Base-by-base conservation (phyloP, 495 filamentous ascomycete species). In the Podospora pseudoanserina region DNA sequence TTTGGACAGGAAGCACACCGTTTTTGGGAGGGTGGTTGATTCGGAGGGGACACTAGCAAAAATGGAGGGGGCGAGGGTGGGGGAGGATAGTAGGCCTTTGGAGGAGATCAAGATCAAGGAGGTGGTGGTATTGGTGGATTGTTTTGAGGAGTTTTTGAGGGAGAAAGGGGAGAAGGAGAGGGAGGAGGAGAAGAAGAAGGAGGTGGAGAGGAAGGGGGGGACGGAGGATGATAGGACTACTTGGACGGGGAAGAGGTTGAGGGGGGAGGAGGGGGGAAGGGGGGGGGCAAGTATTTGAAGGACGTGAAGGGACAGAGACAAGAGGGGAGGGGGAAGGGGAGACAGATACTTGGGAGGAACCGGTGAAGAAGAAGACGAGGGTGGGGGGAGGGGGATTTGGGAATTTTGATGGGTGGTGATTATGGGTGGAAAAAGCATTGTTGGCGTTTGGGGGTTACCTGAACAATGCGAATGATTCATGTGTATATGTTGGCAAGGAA, bases 1-100 rank as follows among this genome's bases (percentile, higher is more conserved):
- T 80, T 85, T 99, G 15, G 92, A 97, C 75, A 83, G 88, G 66
- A 99, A 99, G 70, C 95, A 99, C 77, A 98, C 95, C n/a, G 90
- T 98, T 32, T 98, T 99, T 72, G 95, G 88, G 3, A 85, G 86
- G 34, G 88, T 98, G 3, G 91, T 97, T 18, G 92, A 90, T 32
- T 92, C 88, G 65, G 90, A 92, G 16, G 91, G 67, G 15, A 73
- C 72, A 2, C 79, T 97, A 6, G 82, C 83, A 65, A 83, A 82
- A 44, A 87, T 99, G 76, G 95, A 99, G 75, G 84, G 78, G 5
- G 86, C 87, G 16, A 86, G 89, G 2, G 87, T 87, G 6, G 88
- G 87, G 53, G 84, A 91, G 28, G 85, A 91, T 34, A 88, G 91
- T 71, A 80, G 89, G 16, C 95, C 95, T 6, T 76, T 88, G 0